Conservation (phyloP, 805 yeast species). For the Priceomyces melissophilus region DNA sequence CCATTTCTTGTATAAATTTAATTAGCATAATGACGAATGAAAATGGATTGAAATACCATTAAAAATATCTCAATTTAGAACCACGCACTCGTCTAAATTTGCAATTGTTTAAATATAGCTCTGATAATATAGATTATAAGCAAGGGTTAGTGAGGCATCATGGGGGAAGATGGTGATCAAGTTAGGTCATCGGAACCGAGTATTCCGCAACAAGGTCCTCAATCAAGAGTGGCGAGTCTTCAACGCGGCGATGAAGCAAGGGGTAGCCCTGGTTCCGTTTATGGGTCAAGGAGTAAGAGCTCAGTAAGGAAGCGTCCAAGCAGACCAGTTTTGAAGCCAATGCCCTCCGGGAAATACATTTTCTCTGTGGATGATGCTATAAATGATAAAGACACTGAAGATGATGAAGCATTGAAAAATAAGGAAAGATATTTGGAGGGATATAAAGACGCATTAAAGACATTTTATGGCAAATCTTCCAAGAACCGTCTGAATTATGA, state of each 20-base stretch:
- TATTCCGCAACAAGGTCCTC: slow-evolving; percentile 3
- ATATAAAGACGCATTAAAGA: slow-evolving; percentile 62
- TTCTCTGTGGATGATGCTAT: slow-evolving; percentile 84
- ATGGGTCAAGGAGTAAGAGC: slow-evolving; percentile 11
- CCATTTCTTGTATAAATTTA: background rate
- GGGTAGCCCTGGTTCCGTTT: slow-evolving; percentile 9
- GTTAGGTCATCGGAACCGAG: background rate
- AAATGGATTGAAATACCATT: background rate
- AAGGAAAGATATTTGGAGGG: slow-evolving; percentile 62
- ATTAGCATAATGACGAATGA: too few relatives aligned
- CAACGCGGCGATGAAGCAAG: slow-evolving; percentile 1
- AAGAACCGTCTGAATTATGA: background rate
- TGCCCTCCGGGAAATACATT: slow-evolving; percentile 32
- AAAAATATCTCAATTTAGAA: background rate
- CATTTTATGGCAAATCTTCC: slow-evolving; percentile 23
- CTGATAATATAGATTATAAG: background rate
- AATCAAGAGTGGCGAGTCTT: background rate
- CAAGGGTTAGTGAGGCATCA: background rate
- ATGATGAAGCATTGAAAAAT: slow-evolving; percentile 43
- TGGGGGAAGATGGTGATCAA: too few relatives aligned
- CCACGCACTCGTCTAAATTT: background rate
- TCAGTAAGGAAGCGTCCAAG: slow-evolving; percentile 15
- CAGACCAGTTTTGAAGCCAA: slow-evolving; percentile 31
- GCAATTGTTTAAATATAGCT: background rate
- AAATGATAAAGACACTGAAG: slow-evolving; percentile 55